Percentiles rank a stretch among this genome's conserved stretches.
Conservation (phyloP, 2,329 filamentous ascomycete genomes). For the Penicillium sp. region DNA sequence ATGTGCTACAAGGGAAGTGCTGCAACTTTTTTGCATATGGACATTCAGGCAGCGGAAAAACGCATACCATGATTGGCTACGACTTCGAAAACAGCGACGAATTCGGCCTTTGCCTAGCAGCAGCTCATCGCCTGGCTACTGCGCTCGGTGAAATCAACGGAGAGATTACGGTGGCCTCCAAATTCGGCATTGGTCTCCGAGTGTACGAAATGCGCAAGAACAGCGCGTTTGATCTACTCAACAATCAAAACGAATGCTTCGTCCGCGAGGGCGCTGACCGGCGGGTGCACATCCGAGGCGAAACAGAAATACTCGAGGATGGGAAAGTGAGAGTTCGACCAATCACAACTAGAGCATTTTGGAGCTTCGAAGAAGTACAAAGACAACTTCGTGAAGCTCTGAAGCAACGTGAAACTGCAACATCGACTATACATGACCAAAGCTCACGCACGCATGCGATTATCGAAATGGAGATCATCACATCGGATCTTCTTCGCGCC, state of each 20-base stretch:
- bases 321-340: constrained; percentile 47
- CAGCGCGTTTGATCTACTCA: constrained; percentile 46
- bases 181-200: constrained; percentile 40
- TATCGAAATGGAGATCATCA: constrained; percentile 30
- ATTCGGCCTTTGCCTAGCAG: constrained; percentile 41
- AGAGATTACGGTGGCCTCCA: background rate
- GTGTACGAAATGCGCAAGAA: constrained; percentile 48
- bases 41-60: constrained; percentile 46
- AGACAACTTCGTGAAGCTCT: constrained; percentile 22
- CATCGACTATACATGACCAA: constrained; percentile 29
- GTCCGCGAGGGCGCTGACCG: constrained; percentile 46
- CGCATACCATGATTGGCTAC: constrained; percentile 48
- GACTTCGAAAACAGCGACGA: constrained; percentile 36
- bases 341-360: constrained; percentile 32
- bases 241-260: constrained; percentile 40
- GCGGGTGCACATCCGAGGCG: constrained; percentile 43
- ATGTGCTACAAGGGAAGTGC: constrained; percentile 36
- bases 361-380: constrained; percentile 37
- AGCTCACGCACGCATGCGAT: constrained; percentile 47
- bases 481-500: constrained; percentile 35
- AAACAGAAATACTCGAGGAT: constrained; percentile 43
- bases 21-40: constrained; percentile 50
- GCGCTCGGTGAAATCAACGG: constrained; percentile 29
- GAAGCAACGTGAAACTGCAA: background rate
- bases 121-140: constrained; percentile 33